Evolutionary conservation across 1,284 basidiomycete species (phyloP).

Genomic region (Ganoderma boninense): DNA sequence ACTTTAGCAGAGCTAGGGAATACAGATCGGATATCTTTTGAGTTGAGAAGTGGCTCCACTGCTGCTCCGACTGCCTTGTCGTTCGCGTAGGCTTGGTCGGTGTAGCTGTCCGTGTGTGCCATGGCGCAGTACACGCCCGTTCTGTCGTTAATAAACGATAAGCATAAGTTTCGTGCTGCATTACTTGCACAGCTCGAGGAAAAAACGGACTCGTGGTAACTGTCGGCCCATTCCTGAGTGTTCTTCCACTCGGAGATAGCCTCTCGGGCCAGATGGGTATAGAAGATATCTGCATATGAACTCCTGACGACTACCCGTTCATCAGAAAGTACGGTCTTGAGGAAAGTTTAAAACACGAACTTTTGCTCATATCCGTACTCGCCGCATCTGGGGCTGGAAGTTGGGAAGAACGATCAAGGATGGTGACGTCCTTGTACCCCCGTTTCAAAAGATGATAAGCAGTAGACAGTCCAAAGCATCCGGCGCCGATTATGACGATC

Average conservation of each 20-base stretch:
- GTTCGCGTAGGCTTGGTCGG: constrained; percentile 61
- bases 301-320: constrained; percentile 67
- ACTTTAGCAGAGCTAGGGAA: constrained; percentile 52
- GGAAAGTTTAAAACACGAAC: constrained; percentile 46
- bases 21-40: constrained; percentile 48
- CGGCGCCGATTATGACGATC: constrained; percentile 84
- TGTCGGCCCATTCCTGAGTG: constrained; percentile 69
- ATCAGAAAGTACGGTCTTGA: not conserved
- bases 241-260: constrained; percentile 80
- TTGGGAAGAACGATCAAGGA: constrained; percentile 72
- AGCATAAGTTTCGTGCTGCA: not conserved
- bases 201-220: constrained; percentile 76
- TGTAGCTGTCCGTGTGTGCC: constrained; percentile 48
- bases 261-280: constrained; percentile 74
- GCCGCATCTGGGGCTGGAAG: constrained; percentile 84
- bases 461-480: constrained; percentile 88
- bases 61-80: constrained; percentile 63
- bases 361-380: constrained; percentile 87
- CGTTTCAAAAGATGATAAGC: constrained; percentile 78
- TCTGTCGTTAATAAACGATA: constrained; percentile 43
- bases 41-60: constrained; percentile 50
- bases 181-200: constrained; percentile 21
- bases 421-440: constrained; percentile 73
- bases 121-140: constrained; percentile 70
- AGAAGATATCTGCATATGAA: constrained; percentile 75